Evolutionary conservation across 371 early-diverging fungal species (phyloP), one percentile per base, ranked within the genome.

Genomic region (Batrachochytrium dendrobatidis): DNA sequence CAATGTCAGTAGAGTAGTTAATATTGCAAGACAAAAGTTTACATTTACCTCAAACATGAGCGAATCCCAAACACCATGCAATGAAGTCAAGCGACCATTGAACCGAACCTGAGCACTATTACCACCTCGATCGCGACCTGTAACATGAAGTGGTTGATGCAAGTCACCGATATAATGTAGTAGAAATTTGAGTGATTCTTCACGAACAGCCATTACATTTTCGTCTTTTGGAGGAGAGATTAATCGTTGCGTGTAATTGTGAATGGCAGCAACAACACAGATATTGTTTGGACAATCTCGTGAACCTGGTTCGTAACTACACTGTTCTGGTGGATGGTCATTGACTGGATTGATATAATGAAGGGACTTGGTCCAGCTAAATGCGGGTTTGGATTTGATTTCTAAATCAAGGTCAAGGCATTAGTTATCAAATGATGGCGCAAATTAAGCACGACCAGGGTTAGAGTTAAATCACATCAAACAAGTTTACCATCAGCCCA

Each of bases 71-170:
- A 71, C 53, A 15, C 49, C 39, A 29, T 71, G 72, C 34, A 71
- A 26, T 17, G 33, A 39, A 7, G 45, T 53, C 1, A 17, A 15
- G 35, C 53, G 56, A 5, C 59, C 55, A 24, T 61, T 43, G 55
- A 63, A 71, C 30, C 29, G 26, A 24, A 62, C 67, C 2, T 20
- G 22, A 18, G 28, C 39, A 17, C 48, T 12, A 25, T 58, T 73
- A 1, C 73, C 73, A 48, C 73, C 73, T 6, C 53, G 33, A 3
- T 34, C 35, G 4, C 60, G 20, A 20, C 71, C 68, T 34, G 57
- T 58, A 25, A 51, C 39, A 59, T 73, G 73, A 54, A 73, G 60
- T n/a, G 73, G 73, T 62, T 73, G 73, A 60, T 62, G 63, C 0
- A 70, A n/a, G 46, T 73, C 73, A 29, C 69, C 63, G 26, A 65